phyloP scores from a whole-genome alignment of 2,329 filamentous ascomycete species.

The Venturia oleaginea region DNA sequence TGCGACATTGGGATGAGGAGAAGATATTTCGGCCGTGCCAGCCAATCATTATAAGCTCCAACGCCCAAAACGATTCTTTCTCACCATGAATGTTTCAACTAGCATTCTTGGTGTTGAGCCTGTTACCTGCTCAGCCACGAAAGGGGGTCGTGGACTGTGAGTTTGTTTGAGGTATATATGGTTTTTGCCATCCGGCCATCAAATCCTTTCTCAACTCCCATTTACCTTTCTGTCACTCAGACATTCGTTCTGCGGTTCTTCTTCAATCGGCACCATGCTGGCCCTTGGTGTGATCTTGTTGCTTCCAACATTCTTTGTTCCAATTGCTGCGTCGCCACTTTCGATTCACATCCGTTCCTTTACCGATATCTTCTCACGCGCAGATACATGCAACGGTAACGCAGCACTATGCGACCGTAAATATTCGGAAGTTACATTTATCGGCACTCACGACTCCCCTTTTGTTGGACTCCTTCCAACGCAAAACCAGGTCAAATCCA shows the following conservation, averaged over 20 bases:
- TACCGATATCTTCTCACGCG: background rate
- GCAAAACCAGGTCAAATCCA: constrained; percentile 67
- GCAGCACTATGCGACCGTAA: constrained; percentile 59
- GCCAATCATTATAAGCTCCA: background rate
- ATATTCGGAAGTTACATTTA: constrained; percentile 69
- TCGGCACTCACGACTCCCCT: constrained; percentile 68
- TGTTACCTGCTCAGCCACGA: constrained; percentile 3
- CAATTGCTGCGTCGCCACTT: background rate
- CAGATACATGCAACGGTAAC: constrained; percentile 63
- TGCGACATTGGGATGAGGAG: background rate
- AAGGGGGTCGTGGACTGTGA: background rate
- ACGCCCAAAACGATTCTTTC: background rate
- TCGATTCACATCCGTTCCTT: background rate
- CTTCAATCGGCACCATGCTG: background rate
- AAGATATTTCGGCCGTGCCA: background rate
- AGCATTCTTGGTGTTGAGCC: background rate
- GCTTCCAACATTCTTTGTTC: background rate
- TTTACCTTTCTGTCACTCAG: background rate
- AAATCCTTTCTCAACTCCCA: background rate
- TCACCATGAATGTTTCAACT: constrained; percentile 2
- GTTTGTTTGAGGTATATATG: constrained; percentile 2
- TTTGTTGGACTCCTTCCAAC: constrained; percentile 58
- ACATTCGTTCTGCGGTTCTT: background rate
- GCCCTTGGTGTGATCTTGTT: background rate
- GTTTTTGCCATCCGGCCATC: background rate